Conservation (phyloP, 805 yeast species). For the Wickerhamia fluorescens region DNA sequence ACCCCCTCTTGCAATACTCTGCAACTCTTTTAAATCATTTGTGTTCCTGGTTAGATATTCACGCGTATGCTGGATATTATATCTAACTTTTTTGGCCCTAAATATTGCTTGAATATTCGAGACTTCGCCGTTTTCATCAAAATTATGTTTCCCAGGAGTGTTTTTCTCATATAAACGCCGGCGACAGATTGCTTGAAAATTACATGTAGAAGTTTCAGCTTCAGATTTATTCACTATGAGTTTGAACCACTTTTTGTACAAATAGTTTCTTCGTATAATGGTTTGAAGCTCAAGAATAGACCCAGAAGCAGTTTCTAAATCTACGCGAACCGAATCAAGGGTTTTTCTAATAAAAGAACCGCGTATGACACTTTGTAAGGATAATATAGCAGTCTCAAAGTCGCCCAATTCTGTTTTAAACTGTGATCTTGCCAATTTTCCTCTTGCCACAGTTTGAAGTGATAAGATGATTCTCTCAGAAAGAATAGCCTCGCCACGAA, state of each 20-base stretch:
- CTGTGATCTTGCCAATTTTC: conserved; percentile 11
- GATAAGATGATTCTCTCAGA: conserved; percentile 26
- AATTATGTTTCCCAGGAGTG: background rate
- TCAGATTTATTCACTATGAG: conserved; percentile 15
- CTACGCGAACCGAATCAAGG: conserved; percentile 3
- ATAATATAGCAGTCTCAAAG: conserved; percentile 15
- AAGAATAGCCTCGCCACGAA: conserved; percentile 25
- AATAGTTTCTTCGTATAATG: conserved; percentile 15
- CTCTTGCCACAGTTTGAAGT: conserved; percentile 35
- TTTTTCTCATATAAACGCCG: conserved; percentile 14
- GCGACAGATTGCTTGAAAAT: conserved; percentile 26
- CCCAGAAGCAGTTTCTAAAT: conserved; percentile 5
- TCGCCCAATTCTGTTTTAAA: conserved; percentile 4
- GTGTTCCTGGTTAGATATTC: conserved; percentile 4
- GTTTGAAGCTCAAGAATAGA: conserved; percentile 33
- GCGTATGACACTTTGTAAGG: conserved; percentile 39
- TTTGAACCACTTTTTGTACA: conserved; percentile 13
- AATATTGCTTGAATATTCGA: conserved; percentile 30
- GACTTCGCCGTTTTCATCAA: conserved; percentile 9
- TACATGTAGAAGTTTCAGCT: conserved; percentile 16
- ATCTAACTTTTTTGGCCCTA: conserved; percentile 31
- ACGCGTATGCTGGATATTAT: conserved; percentile 10
- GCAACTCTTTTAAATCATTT: conserved; percentile 22
- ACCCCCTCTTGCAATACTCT: conserved; percentile 40
- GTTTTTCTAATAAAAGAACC: conserved; percentile 26